Percentiles rank a stretch among this genome's conserved stretches.
These are phyloP conservation scores for Ogataea nitratoaversa DNA, from an alignment of 805 yeast species.

Conservation along the genomic window DNA sequence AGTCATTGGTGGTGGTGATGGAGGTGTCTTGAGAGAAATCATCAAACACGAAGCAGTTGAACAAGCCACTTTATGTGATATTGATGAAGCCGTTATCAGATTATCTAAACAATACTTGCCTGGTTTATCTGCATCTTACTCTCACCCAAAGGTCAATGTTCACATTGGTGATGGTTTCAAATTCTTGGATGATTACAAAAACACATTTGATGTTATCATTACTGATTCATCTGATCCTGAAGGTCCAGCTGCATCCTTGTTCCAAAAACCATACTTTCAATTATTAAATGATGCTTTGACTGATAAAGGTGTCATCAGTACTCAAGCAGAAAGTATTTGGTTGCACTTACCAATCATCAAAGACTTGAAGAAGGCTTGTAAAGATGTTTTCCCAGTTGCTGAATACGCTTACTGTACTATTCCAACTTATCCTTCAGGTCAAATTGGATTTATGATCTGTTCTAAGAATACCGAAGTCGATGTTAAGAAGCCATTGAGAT, in stretches of 20 bases:
- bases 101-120: conserved; percentile 72
- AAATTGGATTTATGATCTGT: conserved; percentile 74
- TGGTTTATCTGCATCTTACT: conserved; percentile 62
- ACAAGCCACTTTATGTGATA: conserved; percentile 76
- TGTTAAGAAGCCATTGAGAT: conserved; percentile 50
- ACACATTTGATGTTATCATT: conserved; percentile 69
- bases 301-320: conserved; percentile 64
- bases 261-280: conserved; percentile 72
- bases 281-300: conserved; percentile 61
- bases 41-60: conserved; percentile 61
- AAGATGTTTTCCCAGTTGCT: conserved; percentile 55
- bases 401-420: conserved; percentile 74
- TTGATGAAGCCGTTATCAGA: conserved; percentile 77
- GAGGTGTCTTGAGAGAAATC: conserved; percentile 88
- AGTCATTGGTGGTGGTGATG: conserved; percentile 95
- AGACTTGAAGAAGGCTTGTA: conserved; percentile 44
- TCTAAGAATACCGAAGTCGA: conserved; percentile 47
- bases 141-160: conserved; percentile 62
- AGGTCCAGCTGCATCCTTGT: conserved; percentile 87
- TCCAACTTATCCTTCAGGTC: conserved; percentile 88
- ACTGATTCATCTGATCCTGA: conserved; percentile 95
- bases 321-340: conserved; percentile 84
- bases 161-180: conserved; percentile 81
- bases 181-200: conserved; percentile 51
- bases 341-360: conserved; percentile 52